Percentiles rank a stretch among this genome's conserved stretches.
These are phyloP conservation scores for Adansonia grandidieri DNA, from an alignment of 441 rosid species.

Conservation along the genomic window DNA sequence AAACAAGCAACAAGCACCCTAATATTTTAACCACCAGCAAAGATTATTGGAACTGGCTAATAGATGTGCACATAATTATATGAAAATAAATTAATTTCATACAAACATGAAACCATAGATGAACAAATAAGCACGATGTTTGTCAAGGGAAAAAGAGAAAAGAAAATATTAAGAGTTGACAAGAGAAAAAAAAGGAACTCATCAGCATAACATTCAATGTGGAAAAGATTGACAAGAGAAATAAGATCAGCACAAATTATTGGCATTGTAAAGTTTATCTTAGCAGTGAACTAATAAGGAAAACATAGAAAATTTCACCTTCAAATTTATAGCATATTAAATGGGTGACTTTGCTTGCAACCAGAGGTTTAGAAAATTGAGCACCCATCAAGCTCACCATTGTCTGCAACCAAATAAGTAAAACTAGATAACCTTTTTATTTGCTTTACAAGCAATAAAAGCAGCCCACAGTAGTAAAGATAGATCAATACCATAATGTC, in stretches of 20 bases:
- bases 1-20: not conserved
- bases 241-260: not conserved
- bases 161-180: not conserved
- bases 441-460: slow-evolving; percentile 20
- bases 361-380: slow-evolving; percentile 85
- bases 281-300: not conserved
- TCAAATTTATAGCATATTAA: slow-evolving; percentile 95
- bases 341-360: slow-evolving; percentile 87
- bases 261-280: not conserved
- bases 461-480: slow-evolving; percentile 14
- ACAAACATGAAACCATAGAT: not conserved
- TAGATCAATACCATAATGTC: slow-evolving; percentile 74
- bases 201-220: not conserved
- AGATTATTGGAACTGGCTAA: not conserved
- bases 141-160: not conserved
- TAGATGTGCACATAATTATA: not conserved
- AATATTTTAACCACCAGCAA: not conserved
- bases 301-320: slow-evolving; percentile 48
- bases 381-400: slow-evolving; percentile 97
- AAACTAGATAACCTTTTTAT: slow-evolving; percentile 9
- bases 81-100: not conserved
- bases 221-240: slow-evolving; percentile 9
- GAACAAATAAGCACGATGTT: not conserved
- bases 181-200: not conserved
- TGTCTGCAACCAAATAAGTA: slow-evolving; percentile 51